These are phyloP conservation scores for Wickerhamiella vanderwaltii DNA, from an alignment of 805 yeast genomes.

Conservation along the genomic window DNA sequence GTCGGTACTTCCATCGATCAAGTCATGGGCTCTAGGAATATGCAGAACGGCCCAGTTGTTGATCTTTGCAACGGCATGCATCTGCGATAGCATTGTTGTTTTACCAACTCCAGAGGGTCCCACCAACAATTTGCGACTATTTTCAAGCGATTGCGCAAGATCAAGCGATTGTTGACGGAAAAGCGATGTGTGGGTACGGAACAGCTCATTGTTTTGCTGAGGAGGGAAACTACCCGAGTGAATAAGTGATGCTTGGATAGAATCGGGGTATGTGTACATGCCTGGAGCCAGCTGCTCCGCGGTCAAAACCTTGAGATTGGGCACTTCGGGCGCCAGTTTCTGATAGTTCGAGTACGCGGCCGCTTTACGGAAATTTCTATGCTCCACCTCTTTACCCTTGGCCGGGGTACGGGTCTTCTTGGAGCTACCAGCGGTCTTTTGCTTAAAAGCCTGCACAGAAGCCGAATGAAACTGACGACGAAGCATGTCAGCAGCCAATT, in stretches of 20 bases:
- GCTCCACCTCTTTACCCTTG: constrained; percentile 18
- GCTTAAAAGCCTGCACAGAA: constrained; percentile 13
- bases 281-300: constrained; percentile 4
- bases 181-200: constrained; percentile 13
- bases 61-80: constrained; percentile 43
- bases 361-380: constrained; percentile 19
- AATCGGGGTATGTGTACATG: constrained; percentile 17
- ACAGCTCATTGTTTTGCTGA: constrained; percentile 20
- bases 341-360: constrained; percentile 19
- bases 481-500: constrained; percentile 7
- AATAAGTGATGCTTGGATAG: constrained; percentile 15
- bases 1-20: constrained; percentile 65
- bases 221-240: constrained; percentile 20
- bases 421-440: constrained; percentile 10
- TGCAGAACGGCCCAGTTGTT: constrained; percentile 41
- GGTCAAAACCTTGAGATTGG: constrained; percentile 8
- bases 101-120: constrained; percentile 58
- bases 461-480: constrained; percentile 13
- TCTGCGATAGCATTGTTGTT: constrained; percentile 57
- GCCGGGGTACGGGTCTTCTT: constrained; percentile 16
- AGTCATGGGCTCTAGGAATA: constrained; percentile 45
- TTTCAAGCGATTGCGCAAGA: not conserved
- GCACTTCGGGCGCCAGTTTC: constrained; percentile 15
- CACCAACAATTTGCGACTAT: constrained; percentile 13
- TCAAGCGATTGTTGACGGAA: constrained; percentile 14